Base-by-base conservation (phyloP, 257 asterid genomes). In the Parsonsia alboflavescens region DNA sequence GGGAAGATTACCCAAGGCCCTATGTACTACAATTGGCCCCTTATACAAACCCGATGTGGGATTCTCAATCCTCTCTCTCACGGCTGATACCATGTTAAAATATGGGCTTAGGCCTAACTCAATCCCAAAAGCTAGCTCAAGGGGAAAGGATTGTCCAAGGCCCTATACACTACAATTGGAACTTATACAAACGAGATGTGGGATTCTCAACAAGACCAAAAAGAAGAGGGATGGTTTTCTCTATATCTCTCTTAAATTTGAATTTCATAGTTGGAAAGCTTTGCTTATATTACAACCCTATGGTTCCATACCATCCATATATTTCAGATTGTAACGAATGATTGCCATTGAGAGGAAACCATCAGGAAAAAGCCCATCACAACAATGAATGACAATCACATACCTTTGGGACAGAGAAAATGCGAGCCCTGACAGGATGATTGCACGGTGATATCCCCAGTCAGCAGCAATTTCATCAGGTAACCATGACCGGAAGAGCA, bases 401-500 rank as follows among this genome's bases (percentile, higher is more conserved):
- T 79, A 95, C 99, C 99, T 88, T 75, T 90, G 98, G 28, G 77
- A 84, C 69, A 90, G 74, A 81, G 99, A 91, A 87, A 89, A 95
- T 57, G 72, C 76, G 68, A 95, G 87, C 70, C 93, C 99, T 6
- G 99, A 92, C 80, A 92, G 70, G 76, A 90, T 12, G 70, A 95
- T 73, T 84, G 96, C 98, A 24, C 74, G 89, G 78, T 87, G 82
- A 83, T 85, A 87, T 72, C 99, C 99, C 67, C 78, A 86, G 86
- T 95, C 99, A 49, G 82, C 82, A 76, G 92, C 89, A 74, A 95
- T 89, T 87, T 95, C 99, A 80, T 89, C 89, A 71, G 96, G 96
- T 86, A 95, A 79, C 99, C 98, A 95, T 76, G 98, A 89, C 77
- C 97, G 78, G 75, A 95, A 95, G 79, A 95, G 87, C 80, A 89